Conservation (phyloP, 1,284 basidiomycete species). For the Somion occarium region DNA sequence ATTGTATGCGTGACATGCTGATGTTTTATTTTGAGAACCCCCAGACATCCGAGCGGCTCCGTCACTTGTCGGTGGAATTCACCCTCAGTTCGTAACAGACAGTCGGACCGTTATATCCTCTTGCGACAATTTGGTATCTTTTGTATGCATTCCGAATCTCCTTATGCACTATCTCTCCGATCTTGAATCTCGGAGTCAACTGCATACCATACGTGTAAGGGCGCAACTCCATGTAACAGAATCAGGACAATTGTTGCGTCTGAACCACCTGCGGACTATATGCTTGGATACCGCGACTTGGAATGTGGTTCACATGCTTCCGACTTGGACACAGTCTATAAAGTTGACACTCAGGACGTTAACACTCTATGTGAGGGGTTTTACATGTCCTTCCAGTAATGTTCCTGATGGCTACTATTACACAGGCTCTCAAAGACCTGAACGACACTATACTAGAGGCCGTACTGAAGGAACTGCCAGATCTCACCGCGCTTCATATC, state of each 20-base stretch:
- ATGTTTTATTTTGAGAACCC: too few species aligned
- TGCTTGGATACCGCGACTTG: conserved; percentile 55
- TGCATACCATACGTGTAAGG: conserved; percentile 44
- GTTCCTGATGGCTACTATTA: conserved; percentile 4
- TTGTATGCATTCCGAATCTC: conserved; percentile 47
- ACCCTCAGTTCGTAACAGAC: conserved; percentile 49
- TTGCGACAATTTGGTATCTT: conserved; percentile 49
- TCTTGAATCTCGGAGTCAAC: conserved; percentile 38
- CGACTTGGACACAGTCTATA: conserved; percentile 43
- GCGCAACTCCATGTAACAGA: conserved; percentile 48
- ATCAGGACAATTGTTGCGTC: conserved; percentile 35
- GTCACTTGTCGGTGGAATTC: conserved; percentile 15
- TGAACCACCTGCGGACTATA: conserved; percentile 41
- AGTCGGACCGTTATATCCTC: conserved; percentile 41
- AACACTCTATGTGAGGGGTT: conserved; percentile 48
- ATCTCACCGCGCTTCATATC: conserved; percentile 52
- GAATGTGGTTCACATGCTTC: conserved; percentile 52
- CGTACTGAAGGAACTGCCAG: conserved; percentile 45
- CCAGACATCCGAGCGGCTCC: conserved; percentile 54
- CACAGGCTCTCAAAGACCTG: conserved; percentile 49
- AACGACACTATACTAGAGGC: conserved; percentile 45
- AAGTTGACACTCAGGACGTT: conserved; percentile 43
- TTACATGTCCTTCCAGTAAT: conserved; percentile 5
- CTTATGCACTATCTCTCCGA: conserved; percentile 44
- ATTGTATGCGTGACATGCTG: too few species aligned